phyloP scores from a whole-genome alignment of 192 early-diverging fungal genomes.

The Backusella macrospora region DNA sequence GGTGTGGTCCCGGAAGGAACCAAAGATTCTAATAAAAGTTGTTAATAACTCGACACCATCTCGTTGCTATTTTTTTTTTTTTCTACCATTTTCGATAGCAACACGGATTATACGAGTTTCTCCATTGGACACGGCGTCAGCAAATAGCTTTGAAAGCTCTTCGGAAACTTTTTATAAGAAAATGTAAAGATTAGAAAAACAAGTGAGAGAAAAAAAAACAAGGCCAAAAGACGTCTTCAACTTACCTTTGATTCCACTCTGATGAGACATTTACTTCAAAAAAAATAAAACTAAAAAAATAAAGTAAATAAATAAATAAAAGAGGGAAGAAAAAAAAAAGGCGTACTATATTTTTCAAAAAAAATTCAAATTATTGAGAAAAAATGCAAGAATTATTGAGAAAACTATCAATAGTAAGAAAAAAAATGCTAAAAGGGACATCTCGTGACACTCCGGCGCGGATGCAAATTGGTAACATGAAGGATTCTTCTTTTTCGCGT shows the following conservation, averaged over 20 bases:
- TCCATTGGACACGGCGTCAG: conserved; percentile 38
- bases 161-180: conserved; percentile 43
- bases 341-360: neutral
- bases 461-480: too few relatives aligned
- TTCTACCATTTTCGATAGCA: conserved; percentile 51
- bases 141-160: conserved; percentile 51
- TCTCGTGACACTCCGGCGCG: too few relatives aligned
- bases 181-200: neutral
- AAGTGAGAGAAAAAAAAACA: neutral
- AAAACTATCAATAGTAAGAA: too few relatives aligned
- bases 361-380: too few relatives aligned
- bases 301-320: too few relatives aligned
- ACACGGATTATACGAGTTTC: conserved; percentile 49
- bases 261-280: conserved; percentile 52
- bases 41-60: neutral
- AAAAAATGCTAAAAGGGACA: too few relatives aligned
- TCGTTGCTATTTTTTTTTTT: neutral
- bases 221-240: neutral
- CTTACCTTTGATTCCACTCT: conserved; percentile 57
- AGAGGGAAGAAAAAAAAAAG: neutral
- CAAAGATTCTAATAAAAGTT: conserved; percentile 37
- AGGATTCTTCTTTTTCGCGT: too few relatives aligned
- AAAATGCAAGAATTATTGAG: too few relatives aligned
- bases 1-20: conserved; percentile 29
- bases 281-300: neutral